Percentiles rank a stretch among this genome's conserved stretches.
Conservation (phyloP, 1,284 basidiomycete genomes). For the Cryptococcus sp. region DNA sequence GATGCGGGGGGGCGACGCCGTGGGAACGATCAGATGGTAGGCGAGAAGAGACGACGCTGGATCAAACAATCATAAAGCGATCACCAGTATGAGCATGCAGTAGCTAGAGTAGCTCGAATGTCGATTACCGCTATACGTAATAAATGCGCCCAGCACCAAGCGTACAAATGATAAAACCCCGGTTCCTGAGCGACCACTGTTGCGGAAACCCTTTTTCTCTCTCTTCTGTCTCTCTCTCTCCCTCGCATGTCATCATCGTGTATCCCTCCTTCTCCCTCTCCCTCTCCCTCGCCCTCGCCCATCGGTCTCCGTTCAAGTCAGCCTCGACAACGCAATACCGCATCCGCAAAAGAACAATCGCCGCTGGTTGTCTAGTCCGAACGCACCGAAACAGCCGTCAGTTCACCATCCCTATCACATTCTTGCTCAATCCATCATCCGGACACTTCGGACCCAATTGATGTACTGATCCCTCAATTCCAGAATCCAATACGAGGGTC, state of each 20-base stretch:
- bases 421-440: background rate
- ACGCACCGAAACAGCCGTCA: background rate
- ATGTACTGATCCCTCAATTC: background rate
- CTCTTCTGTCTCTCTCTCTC: background rate
- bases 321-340: background rate
- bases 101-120: no score
- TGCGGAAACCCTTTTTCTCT: no score
- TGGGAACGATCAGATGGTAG: constrained; percentile 6
- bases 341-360: no score
- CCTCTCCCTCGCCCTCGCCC: background rate
- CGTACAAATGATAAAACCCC: no score
- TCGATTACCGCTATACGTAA: no score
- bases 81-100: no score
- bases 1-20: background rate
- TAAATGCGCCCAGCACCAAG: no score
- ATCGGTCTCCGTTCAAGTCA: background rate
- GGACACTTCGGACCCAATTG: background rate
- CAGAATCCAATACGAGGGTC: no score
- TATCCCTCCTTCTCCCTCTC: background rate
- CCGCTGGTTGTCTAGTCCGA: background rate
- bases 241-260: background rate
- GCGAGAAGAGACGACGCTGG: constrained; percentile 5
- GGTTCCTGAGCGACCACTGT: no score
- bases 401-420: background rate
- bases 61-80: no score